These are phyloP conservation scores for Penicillium sp. DNA, from an alignment of 2,329 filamentous ascomycete species.

Conservation along the genomic window DNA sequence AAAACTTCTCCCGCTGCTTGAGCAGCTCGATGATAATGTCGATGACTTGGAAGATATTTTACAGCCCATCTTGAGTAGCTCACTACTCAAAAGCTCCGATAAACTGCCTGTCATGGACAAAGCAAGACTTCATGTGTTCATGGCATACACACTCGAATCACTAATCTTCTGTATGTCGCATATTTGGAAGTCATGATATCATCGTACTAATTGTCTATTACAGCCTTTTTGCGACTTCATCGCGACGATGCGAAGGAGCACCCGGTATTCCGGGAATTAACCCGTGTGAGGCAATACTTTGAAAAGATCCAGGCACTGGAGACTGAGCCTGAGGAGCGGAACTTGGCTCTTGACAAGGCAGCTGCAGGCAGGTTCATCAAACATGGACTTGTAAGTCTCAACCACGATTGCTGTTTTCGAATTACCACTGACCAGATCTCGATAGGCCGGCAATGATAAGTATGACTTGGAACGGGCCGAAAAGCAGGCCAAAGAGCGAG, in stretches of 20 bases:
- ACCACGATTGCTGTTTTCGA: neutral
- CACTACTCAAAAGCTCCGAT: conserved; percentile 64
- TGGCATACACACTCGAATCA: conserved; percentile 86
- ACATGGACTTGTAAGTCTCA: conserved; percentile 63
- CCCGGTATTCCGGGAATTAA: conserved; percentile 78
- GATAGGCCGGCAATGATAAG: conserved; percentile 49
- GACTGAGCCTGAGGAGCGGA: conserved; percentile 55
- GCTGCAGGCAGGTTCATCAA: conserved; percentile 80
- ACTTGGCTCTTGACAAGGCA: conserved; percentile 64
- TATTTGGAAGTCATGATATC: neutral
- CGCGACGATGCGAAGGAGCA: conserved; percentile 79
- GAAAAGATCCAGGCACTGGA: conserved; percentile 81
- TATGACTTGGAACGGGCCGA: conserved; percentile 50
- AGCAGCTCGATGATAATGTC: conserved; percentile 71
- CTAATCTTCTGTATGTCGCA: conserved; percentile 69
- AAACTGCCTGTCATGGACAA: conserved; percentile 90
- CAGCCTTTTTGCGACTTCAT: conserved; percentile 72
- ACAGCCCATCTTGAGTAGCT: conserved; percentile 64
- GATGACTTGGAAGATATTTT: conserved; percentile 73
- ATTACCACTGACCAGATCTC: neutral
- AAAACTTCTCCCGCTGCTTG: conserved; percentile 64
- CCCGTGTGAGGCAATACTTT: conserved; percentile 85
- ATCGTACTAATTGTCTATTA: neutral
- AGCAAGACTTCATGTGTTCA: conserved; percentile 86
- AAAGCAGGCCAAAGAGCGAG: conserved; percentile 49